Evolutionary conservation across 192 early-diverging fungal species (phyloP).

Genomic region (Coemansia sp.): DNA sequence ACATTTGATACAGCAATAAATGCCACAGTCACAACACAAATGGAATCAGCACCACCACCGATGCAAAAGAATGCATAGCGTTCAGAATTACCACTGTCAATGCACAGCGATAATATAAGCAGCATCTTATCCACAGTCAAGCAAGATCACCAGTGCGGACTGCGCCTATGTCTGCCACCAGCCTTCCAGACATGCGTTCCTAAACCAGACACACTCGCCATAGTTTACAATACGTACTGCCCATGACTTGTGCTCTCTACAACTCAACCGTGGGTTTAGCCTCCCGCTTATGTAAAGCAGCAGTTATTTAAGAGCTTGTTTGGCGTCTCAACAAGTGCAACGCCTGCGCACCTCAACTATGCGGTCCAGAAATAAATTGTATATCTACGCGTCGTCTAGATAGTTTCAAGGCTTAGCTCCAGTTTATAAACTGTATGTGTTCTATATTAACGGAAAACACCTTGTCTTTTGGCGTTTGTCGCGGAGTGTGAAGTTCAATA

Average conservation of each 20-base stretch:
- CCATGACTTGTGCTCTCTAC: conserved; percentile 7
- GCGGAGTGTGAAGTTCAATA: background rate
- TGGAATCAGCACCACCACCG: background rate
- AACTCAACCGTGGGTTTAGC: background rate
- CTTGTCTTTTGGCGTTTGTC: too few relatives aligned
- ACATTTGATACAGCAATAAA: background rate
- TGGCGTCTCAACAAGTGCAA: background rate
- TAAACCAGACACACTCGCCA: background rate
- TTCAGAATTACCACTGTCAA: background rate
- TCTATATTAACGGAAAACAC: too few relatives aligned
- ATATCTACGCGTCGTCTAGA: too few relatives aligned
- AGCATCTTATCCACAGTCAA: background rate
- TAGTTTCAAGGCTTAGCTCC: too few relatives aligned
- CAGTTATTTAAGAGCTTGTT: background rate
- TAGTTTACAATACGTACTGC: conserved; percentile 12
- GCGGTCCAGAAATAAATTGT: too few relatives aligned
- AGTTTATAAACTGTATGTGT: too few relatives aligned
- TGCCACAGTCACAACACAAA: background rate
- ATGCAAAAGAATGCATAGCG: background rate
- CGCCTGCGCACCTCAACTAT: too few relatives aligned
- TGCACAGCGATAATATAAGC: background rate
- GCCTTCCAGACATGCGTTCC: background rate
- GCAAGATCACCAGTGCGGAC: background rate
- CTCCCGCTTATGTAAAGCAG: background rate
- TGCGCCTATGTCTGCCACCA: background rate